Conservation (phyloP, 2,329 filamentous ascomycete genomes). For the Trichoderma polysporum region DNA sequence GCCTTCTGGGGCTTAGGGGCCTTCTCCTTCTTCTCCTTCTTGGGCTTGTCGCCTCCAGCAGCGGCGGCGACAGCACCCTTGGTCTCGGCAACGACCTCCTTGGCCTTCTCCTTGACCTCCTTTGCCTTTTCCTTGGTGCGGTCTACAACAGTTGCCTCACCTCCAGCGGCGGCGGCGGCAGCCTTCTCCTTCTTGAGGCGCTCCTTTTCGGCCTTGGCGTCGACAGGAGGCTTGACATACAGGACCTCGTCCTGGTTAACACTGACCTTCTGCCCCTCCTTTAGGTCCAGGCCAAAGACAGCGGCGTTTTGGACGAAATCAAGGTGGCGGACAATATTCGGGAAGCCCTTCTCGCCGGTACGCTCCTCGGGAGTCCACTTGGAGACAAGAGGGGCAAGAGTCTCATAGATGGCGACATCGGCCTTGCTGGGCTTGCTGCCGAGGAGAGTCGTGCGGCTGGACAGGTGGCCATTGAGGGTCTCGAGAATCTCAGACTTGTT, state of each 20-base stretch:
- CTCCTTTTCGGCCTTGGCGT: conserved; percentile 95
- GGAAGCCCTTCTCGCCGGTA: conserved; percentile 84
- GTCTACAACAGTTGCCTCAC: conserved; percentile 53
- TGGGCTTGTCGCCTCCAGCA: conserved; percentile 48
- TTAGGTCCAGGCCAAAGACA: conserved; percentile 68
- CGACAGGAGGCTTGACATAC: conserved; percentile 84
- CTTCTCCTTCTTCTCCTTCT: conserved; percentile 92
- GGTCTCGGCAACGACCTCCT: conserved; percentile 53
- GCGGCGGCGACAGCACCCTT: conserved; percentile 41
- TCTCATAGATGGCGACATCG: conserved; percentile 79
- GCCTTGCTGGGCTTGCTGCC: conserved; percentile 87
- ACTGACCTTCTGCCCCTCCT: conserved; percentile 70
- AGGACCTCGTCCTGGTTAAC: conserved; percentile 79
- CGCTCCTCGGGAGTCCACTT: conserved; percentile 82
- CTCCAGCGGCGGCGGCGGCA: conserved; percentile 58
- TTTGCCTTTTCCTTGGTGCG: conserved; percentile 61
- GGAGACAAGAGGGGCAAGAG: conserved; percentile 72
- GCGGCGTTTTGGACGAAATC: conserved; percentile 94
- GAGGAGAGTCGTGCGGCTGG: conserved; percentile 83
- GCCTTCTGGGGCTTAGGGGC: conserved; percentile 71
- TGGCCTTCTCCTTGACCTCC: conserved; percentile 57
- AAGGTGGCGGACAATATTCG: conserved; percentile 85
- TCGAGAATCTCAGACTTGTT: conserved; percentile 69
- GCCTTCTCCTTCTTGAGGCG: conserved; percentile 95
- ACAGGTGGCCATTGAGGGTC: conserved; percentile 81